phyloP scores from a whole-genome alignment of 2,329 filamentous ascomycete genomes.

The Hymenoscyphus fructigenus region DNA sequence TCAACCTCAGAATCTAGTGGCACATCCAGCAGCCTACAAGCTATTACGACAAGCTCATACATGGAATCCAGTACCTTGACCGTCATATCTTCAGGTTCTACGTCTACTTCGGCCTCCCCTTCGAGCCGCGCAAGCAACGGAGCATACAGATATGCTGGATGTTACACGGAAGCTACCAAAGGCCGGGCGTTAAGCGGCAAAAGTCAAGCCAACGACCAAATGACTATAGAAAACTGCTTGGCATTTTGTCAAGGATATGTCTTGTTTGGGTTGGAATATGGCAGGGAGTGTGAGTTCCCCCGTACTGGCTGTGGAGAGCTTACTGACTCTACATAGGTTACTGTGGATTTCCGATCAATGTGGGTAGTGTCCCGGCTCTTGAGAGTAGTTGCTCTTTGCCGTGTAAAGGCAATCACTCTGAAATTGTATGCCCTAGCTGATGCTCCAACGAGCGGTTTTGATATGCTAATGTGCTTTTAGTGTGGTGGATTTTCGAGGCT shows the following conservation, averaged over 20 bases:
- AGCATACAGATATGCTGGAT: constrained; percentile 26
- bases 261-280: constrained; percentile 41
- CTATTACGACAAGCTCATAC: background rate
- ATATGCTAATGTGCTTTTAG: constrained; percentile 22
- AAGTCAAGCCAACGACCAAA: constrained; percentile 24
- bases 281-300: constrained; percentile 31
- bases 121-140: constrained; percentile 15
- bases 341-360: constrained; percentile 29
- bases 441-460: constrained; percentile 8
- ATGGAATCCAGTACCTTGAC: background rate
- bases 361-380: constrained; percentile 23
- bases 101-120: constrained; percentile 12
- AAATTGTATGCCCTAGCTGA: constrained; percentile 24
- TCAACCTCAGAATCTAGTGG: background rate
- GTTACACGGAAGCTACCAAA: constrained; percentile 30
- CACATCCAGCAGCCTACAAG: background rate
- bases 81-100: constrained; percentile 9
- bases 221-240: constrained; percentile 36
- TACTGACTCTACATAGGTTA: constrained; percentile 22
- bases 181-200: constrained; percentile 25
- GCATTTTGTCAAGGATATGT: constrained; percentile 31
- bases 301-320: background rate
- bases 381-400: constrained; percentile 29
- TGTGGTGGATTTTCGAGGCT: constrained; percentile 28
- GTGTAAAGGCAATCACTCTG: constrained; percentile 28